Base-by-base conservation (phyloP, 108 stramenopile species). In the Nitzschia putrida region DNA sequence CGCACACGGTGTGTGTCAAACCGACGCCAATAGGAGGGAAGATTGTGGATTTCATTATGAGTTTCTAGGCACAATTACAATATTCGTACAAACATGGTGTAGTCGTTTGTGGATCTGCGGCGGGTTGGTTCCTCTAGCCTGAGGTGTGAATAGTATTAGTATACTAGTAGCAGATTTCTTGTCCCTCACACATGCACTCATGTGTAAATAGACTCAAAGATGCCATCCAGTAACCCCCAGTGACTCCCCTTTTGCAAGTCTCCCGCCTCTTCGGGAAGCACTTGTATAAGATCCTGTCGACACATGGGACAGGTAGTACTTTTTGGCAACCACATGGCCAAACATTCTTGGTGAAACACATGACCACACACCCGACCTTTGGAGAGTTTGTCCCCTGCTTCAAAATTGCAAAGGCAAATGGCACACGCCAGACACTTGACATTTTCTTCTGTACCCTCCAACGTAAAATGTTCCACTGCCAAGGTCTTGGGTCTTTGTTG, bases 281-380 rank as follows among this genome's bases (percentile, higher is more conserved):
- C 13, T 64, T 51, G n/a, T 23, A 43, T 52, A 22, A 76, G 20
- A 24, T 69, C 67, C n/a, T 69, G 67, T 42, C 74, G 65, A 24
- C 74, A 76, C 23, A 66, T 59, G 1, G 74, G 74, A 53, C 74
- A 76, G 12, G 74, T 64, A 4, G 60, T 47, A 50, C 42, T 69
- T 52, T 68, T 63, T 18, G 20, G 61, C 16, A 69, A 10, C 74
- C 74, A 76, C 37, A 63, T 53, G 7, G 37, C 50, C 13, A 76
- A 53, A 54, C 74, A 76, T n/a, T 69, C 40, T 23, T 58, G n/a
- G 47, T 69, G 67, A 47, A 64, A 76, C 3, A 51, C 45, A 61
- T 76, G 74, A 6, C 52, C 20, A 39, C 74, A 76, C 6, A 37
- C 40, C 7, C 52, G 23, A 21, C 44, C 54, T 20, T 26, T 10